Evolutionary conservation across 768 basidiomycete species (phyloP), one percentile per base, ranked within the genome.

Genomic region (Rhizopogon vulgaris): DNA sequence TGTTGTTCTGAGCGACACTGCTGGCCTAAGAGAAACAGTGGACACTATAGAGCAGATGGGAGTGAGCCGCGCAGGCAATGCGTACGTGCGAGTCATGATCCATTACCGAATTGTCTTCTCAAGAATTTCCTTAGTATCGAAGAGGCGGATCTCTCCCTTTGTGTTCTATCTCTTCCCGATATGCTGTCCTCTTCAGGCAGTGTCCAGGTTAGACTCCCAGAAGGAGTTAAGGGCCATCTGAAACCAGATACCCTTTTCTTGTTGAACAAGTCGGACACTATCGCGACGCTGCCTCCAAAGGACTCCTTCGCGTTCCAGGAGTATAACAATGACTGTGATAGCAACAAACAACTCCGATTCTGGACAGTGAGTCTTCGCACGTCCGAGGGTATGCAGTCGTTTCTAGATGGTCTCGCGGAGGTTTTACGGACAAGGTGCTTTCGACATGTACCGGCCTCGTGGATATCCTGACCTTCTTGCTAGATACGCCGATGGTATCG

Each of bases 1-100:
- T 0, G 78, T 94, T 4, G 74, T 87, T 22, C 75, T 93, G 11
- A 78, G 84, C 1, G 94, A 96, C 63, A 95, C 94, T 0, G 94
- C 93, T 2, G 94, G 93, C 1, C 68, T 95, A 10, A 76, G 93
- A 27, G 67, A 72, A 51, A 84, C 87, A 0, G 68, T 78, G 7
- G 63, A 69, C 48, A 59, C 79, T 3, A 84, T 94, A 2, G 93
- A 96, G 66, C 74, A 65, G 30, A 91, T 94, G 41, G 94, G 93
- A 0, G 78, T 95, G 15, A 77, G 87, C 56, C 77, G 87, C 30
- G 94, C 92, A 0, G 70, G 71, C 41, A 71, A 77, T 40, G 75
- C 79, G 92, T 92, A 55, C 58, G 86, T 72, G 40, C 48, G 38
- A 39, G 50, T 47, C 25, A 17, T 28, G 30, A 38, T 34, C 11